Evolutionary conservation across 495 filamentous ascomycete genomes (phyloP), one percentile per base, ranked within the genome.

Genomic region (Lophiostoma macrostomum): DNA sequence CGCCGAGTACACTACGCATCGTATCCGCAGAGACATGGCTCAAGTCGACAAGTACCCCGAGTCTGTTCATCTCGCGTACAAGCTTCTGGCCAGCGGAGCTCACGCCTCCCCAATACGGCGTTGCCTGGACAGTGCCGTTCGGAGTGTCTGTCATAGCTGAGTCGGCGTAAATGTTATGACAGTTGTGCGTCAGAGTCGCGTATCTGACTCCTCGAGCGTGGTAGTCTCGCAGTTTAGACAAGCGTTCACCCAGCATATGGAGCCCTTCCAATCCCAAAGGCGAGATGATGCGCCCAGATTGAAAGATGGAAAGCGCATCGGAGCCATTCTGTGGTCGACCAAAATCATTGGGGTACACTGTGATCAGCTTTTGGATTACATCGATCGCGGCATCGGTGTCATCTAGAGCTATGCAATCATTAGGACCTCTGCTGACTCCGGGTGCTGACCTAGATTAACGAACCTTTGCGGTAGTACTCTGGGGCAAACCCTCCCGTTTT

Each of bases 1-100:
- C 70, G 8, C 73, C 74, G 13, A 82, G 65, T 2, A 80, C 75
- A 51, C 81, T 75, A 6, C 76, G 69, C 80, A 81, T 81, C 0
- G 78, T 80, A 30, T 77, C 70, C 14, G 71, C 71, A 50, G 72
- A 77, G 18, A 78, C 74, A 48, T 42, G 39, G 14, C 4, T 5
- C 3, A 42, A 22, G 13, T 42, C 39, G 18, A 42, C 39, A 20
- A 42, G 3, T 4, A 42, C 24, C 12, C 39, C 39, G 39, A n/a
- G n/a, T n/a, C n/a, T n/a, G 39, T 42, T 42, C 39, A 42, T 42
- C 39, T 42, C 39, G 14, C 13, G 14, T 3, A 42, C 24, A 22
- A 19, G 18, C 4, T 20, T 4, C 5, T n/a, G 39, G 3, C 7
- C 39, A 3, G 7, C 13, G 3, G 3, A 3, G 20, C 39, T 42